These are phyloP conservation scores for Aureobasidium musti DNA, from an alignment of 2,329 filamentous ascomycete species.

Conservation along the genomic window DNA sequence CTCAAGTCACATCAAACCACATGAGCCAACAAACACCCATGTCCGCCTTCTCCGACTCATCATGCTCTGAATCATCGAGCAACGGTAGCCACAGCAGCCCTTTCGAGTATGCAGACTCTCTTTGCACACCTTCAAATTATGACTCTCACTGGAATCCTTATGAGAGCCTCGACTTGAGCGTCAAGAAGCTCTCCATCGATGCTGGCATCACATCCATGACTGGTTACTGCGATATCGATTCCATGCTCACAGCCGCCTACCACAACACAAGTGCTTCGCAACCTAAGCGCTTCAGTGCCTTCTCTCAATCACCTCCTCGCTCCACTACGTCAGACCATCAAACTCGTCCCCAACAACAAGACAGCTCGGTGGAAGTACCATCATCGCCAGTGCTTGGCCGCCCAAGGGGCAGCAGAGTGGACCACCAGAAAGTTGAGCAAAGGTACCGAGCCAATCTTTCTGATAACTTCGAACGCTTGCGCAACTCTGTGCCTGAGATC, in stretches of 20 bases:
- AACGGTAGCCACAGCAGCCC: constrained; percentile 14
- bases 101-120: constrained; percentile 28
- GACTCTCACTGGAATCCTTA: constrained; percentile 10
- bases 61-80: constrained; percentile 19
- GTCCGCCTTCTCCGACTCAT: constrained; percentile 23
- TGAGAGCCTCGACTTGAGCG: constrained; percentile 3
- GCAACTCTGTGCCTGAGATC: constrained; percentile 11
- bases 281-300: constrained; percentile 21
- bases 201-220: constrained; percentile 26
- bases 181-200: constrained; percentile 21
- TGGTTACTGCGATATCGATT: constrained; percentile 28
- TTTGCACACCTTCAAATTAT: constrained; percentile 6
- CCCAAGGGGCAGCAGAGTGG: background rate
- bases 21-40: constrained; percentile 25
- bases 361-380: background rate
- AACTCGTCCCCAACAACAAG: background rate
- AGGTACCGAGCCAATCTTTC: constrained; percentile 24
- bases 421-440: constrained; percentile 26
- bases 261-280: constrained; percentile 19
- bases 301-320: constrained; percentile 5
- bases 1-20: constrained; percentile 2
- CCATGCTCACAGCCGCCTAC: constrained; percentile 15
- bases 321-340: background rate
- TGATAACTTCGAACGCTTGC: constrained; percentile 8
- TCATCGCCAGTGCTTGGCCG: background rate